Conservation (phyloP, 768 basidiomycete genomes). For the Kwoniella bestiolae region DNA sequence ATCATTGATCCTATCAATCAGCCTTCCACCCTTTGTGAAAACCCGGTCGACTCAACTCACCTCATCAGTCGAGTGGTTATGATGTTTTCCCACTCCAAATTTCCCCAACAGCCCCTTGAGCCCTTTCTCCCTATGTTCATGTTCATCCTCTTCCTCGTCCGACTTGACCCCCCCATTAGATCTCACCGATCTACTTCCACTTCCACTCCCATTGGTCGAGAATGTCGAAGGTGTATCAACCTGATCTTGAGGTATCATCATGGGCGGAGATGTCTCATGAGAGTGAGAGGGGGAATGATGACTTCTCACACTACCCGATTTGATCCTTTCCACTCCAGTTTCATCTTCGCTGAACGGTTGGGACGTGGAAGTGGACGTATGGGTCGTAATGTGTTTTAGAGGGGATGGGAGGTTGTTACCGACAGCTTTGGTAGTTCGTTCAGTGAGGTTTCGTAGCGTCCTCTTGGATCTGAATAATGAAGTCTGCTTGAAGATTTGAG, state of each 20-base stretch:
- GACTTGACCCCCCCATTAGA: background rate
- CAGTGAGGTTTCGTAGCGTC: constrained; percentile 20
- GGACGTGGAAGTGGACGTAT: background rate
- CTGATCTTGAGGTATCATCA: constrained; percentile 6
- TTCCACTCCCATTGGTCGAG: background rate
- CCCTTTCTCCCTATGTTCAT: constrained; percentile 14
- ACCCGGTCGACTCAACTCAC: no score
- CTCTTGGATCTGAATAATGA: constrained; percentile 38
- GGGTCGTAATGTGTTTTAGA: constrained; percentile 8
- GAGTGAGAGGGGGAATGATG: background rate
- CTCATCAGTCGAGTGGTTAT: constrained; percentile 26
- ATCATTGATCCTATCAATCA: no score
- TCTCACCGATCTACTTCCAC: constrained; percentile 6
- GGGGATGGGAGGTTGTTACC: constrained; percentile 7
- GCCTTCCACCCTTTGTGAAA: no score
- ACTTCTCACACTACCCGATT: constrained; percentile 1
- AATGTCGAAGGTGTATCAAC: background rate
- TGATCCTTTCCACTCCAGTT: background rate
- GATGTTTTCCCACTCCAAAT: constrained; percentile 16
- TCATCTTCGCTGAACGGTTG: background rate
- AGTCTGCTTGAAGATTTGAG: constrained; percentile 38
- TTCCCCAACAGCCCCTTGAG: constrained; percentile 40
- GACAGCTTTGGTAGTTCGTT: constrained; percentile 4
- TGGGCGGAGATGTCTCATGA: background rate
- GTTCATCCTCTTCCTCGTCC: constrained; percentile 27